These are phyloP conservation scores for Umbelopsis sp. DNA, from an alignment of 192 early-diverging fungal genomes.

Conservation along the genomic window DNA sequence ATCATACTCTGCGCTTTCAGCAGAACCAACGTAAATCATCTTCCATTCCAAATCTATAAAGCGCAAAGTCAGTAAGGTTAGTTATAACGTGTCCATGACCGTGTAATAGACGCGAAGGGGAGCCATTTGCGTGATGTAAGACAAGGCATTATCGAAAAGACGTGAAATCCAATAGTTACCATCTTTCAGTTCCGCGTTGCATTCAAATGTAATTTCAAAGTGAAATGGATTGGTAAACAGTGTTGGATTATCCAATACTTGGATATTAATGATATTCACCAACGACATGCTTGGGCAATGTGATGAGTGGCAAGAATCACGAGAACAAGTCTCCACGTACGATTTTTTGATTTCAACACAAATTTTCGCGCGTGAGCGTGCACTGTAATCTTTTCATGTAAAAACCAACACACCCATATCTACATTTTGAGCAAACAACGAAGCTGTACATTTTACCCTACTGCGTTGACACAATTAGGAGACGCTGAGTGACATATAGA, in stretches of 20 bases:
- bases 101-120: not conserved
- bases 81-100: not conserved
- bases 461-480: no score
- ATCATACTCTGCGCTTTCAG: constrained; percentile 81
- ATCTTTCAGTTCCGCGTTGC: constrained; percentile 81
- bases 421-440: no score
- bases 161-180: constrained; percentile 50
- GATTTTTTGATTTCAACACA: not conserved
- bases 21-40: constrained; percentile 91
- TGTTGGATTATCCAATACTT: constrained; percentile 86
- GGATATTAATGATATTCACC: constrained; percentile 79
- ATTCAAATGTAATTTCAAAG: constrained; percentile 98
- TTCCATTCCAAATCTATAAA: constrained; percentile 91
- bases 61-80: not conserved
- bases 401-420: not conserved
- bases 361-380: not conserved
- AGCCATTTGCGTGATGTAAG: not conserved
- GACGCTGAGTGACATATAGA: no score
- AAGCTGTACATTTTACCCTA: no score
- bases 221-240: constrained; percentile 79
- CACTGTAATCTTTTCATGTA: not conserved
- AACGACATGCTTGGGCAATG: constrained; percentile 63
- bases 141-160: not conserved
- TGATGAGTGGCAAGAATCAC: not conserved
- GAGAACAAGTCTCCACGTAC: not conserved